These are phyloP conservation scores for Ceratobasidium sp. DNA, from an alignment of 1,284 basidiomycete genomes.

Conservation along the genomic window DNA sequence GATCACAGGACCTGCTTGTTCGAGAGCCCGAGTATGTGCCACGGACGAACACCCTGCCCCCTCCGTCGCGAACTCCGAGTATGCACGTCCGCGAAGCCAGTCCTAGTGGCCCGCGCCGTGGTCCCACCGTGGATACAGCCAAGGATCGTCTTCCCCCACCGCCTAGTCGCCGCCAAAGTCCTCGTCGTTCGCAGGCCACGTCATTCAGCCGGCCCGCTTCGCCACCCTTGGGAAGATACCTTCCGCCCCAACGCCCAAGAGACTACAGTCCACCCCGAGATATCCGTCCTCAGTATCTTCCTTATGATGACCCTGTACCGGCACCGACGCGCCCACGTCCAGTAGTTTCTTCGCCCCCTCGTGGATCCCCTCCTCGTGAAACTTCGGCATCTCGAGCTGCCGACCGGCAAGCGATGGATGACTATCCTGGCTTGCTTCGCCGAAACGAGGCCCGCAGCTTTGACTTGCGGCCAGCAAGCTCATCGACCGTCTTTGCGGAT, in stretches of 20 bases:
- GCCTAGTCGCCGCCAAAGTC: slow-evolving; percentile 9
- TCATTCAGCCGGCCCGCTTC: slow-evolving; percentile 12
- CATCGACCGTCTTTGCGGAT: slow-evolving; percentile 31
- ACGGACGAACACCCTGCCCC: slow-evolving; percentile 17
- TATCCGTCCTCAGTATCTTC: slow-evolving; percentile 34
- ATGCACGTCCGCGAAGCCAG: slow-evolving; percentile 11
- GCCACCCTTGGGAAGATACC: slow-evolving; percentile 16
- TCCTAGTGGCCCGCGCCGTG: slow-evolving; percentile 8
- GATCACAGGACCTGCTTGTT: not conserved
- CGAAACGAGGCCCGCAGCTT: slow-evolving; percentile 37
- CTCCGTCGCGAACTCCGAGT: slow-evolving; percentile 15
- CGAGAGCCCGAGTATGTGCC: slow-evolving; percentile 26
- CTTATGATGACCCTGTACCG: slow-evolving; percentile 37
- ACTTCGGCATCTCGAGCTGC: slow-evolving; percentile 2
- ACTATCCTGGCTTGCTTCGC: slow-evolving; percentile 21
- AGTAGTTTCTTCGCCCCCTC: slow-evolving; percentile 39
- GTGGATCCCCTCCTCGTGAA: slow-evolving; percentile 44
- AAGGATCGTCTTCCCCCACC: slow-evolving; percentile 21
- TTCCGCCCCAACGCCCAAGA: slow-evolving; percentile 8
- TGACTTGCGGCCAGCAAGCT: slow-evolving; percentile 21
- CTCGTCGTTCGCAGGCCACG: slow-evolving; percentile 22
- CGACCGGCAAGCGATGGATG: slow-evolving; percentile 19
- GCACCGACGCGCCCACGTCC: slow-evolving; percentile 24
- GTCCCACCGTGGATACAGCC: not conserved
- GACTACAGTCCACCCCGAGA: slow-evolving; percentile 34